These are phyloP conservation scores for Sedum album DNA, from an alignment of 164 flowering plant species.

Conservation along the genomic window DNA sequence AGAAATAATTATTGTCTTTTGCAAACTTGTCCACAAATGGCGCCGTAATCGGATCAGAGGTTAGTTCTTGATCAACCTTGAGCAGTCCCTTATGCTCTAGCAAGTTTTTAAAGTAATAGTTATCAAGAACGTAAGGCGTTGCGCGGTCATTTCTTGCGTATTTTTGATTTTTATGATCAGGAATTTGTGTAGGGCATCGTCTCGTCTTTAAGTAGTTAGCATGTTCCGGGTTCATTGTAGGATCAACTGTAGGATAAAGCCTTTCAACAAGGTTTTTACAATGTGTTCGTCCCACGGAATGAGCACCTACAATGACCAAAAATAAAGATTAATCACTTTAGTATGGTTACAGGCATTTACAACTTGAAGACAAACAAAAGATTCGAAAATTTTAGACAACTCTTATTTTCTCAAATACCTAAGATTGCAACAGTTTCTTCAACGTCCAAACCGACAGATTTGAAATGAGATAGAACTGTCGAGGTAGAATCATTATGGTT, in stretches of 20 bases:
- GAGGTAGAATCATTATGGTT: neutral
- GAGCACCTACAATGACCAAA: neutral
- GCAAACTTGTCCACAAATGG: neutral
- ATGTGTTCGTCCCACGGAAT: neutral
- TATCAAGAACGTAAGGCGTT: neutral
- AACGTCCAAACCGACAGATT: neutral
- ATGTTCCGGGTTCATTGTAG: neutral
- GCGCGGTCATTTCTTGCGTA: slow-evolving; percentile 5
- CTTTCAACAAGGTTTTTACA: neutral
- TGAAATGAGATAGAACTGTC: neutral
- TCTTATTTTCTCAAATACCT: neutral
- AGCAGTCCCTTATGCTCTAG: neutral
- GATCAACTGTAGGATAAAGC: slow-evolving; percentile 1
- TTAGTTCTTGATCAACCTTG: neutral
- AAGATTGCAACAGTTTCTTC: neutral
- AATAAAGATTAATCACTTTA: neutral
- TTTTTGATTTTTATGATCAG: neutral
- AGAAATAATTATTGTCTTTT: neutral
- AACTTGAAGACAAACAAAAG: neutral
- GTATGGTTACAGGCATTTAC: neutral
- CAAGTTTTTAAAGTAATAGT: neutral
- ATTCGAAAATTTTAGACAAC: too few relatives aligned
- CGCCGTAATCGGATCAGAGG: neutral
- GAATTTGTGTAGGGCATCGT: neutral
- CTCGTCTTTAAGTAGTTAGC: neutral